Evolutionary conservation across 495 filamentous ascomycete genomes (phyloP), one percentile per base, ranked within the genome.

Genomic region (Parmelia sp.): DNA sequence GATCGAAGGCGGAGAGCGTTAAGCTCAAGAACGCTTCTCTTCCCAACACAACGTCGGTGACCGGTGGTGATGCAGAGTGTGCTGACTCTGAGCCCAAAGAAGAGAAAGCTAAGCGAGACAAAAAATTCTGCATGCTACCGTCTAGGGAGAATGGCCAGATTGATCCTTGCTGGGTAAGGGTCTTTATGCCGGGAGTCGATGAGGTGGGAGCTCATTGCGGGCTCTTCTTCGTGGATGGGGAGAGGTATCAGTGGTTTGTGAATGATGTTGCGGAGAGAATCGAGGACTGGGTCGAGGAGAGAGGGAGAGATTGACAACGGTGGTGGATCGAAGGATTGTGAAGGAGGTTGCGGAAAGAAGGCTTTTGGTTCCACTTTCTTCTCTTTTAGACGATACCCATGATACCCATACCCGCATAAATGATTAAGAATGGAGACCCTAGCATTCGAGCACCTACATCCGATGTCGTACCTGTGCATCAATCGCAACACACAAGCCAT

Each of bases 171-270:
- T 96, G 92, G 92, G 74, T 88, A 5, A 79, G 85, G 40, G 79
- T 96, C 1, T 86, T 83, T 70, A 93, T 96, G 88, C 81, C 86
- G 37, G 85, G 85, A 42, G 86, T 93, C 57, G 90, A 96, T 70
- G 89, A 96, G 70, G 89, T 96, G 6, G 85, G 82, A 11, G 92
- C 92, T 5, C 92, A 96, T 72, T 91, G 89, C 60, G 86, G 89
- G 4, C 76, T 96, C 62, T 96, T 96, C 72, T 84, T 90, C 47
- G 76, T 83, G 0, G 82, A 67, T 27, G 77, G 80, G 29, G 71
- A 75, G 63, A 75, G 90, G 47, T 95, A 96, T 72, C 89, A 93
- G 70, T 72, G 74, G 67, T 76, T 96, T 15, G 87, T 95, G 44
- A 87, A 85, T 1, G 90, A 93, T 74, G 87, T 90, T 1, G 87